Base-by-base conservation (phyloP, 495 filamentous ascomycete genomes). In the Paragyromitra xinjiangensis region DNA sequence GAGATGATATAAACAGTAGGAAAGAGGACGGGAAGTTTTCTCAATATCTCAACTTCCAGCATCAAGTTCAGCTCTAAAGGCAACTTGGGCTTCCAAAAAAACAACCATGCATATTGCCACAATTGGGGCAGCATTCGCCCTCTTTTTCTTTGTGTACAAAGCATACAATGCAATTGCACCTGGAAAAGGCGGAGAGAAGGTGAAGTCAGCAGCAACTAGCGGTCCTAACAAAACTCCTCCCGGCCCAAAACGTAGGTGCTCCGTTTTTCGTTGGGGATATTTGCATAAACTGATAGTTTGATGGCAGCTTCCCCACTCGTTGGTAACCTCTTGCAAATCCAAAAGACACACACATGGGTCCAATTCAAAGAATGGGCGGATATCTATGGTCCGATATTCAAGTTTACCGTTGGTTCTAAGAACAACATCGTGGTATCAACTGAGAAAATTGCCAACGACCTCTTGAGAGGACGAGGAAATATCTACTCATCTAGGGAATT, bases 321-420 rank as follows among this genome's bases (percentile, higher is more conserved):
- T 48, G 87, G 87, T 37, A 85, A 86, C 56, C 80, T 88, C 12
- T 86, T 87, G 42, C 87, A 88, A 59, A 64, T 88, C 0, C 83
- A 86, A 9, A 82, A 85, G n/a, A 86, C 87, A 61, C 81, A 83
- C 65, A 82, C 86, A 67, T 88, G 87, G 87, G 79, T 86, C 63
- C 88, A 88, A 81, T 88, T 88, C 83, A 86, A 87, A 76, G 86
- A 89, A 76, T 89, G 87, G 87, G 85, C 87, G 1, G 84, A 88
- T 65, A 84, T 83, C n/a, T 81, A 87, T 50, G 88, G 88, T 3
- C 87, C 88, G 0, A 87, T 89, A 71, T 90, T 87, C 80, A 83
- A 85, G 69, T 88, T 86, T 5, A 83, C 81, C 14, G 84, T 86
- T 61, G 73, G 88, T 24, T 84, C 85, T 16, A 82, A 85, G 53